These are phyloP conservation scores for Amphicarpaea edgeworthii DNA, from an alignment of 306 rosid species.

Conservation along the genomic window DNA sequence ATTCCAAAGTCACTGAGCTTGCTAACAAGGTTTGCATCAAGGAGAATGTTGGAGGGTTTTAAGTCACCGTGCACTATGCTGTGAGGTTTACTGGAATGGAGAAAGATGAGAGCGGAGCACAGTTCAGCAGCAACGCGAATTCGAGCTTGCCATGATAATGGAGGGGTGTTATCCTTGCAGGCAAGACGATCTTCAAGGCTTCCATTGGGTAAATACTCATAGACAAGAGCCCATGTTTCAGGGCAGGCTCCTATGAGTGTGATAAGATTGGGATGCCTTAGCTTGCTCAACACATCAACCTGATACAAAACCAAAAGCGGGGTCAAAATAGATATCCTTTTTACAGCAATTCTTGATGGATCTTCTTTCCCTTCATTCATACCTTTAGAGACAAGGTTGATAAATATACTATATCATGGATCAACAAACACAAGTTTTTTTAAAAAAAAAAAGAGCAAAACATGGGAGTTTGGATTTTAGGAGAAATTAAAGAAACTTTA, in stretches of 20 bases:
- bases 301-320: slow-evolving; percentile 47
- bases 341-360: background rate
- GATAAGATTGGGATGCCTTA: slow-evolving; percentile 88
- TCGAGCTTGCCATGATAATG: slow-evolving; percentile 89
- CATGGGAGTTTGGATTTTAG: background rate
- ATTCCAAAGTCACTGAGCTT: slow-evolving; percentile 94
- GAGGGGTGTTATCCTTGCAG: slow-evolving; percentile 81
- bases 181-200: slow-evolving; percentile 88
- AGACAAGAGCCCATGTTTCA: slow-evolving; percentile 75
- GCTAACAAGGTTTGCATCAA: slow-evolving; percentile 75
- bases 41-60: slow-evolving; percentile 82
- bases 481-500: background rate
- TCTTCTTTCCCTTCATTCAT: slow-evolving; percentile 18
- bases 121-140: slow-evolving; percentile 79
- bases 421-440: background rate
- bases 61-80: slow-evolving; percentile 90
- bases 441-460: background rate
- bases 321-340: slow-evolving; percentile 31
- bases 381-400: background rate
- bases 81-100: slow-evolving; percentile 82
- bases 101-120: slow-evolving; percentile 87
- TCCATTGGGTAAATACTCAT: slow-evolving; percentile 86
- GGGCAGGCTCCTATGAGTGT: slow-evolving; percentile 89
- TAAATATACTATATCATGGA: slow-evolving; percentile 6
- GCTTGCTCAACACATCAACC: slow-evolving; percentile 88